These are phyloP conservation scores for Boletus sp. DNA, from an alignment of 768 basidiomycete species.

Conservation along the genomic window DNA sequence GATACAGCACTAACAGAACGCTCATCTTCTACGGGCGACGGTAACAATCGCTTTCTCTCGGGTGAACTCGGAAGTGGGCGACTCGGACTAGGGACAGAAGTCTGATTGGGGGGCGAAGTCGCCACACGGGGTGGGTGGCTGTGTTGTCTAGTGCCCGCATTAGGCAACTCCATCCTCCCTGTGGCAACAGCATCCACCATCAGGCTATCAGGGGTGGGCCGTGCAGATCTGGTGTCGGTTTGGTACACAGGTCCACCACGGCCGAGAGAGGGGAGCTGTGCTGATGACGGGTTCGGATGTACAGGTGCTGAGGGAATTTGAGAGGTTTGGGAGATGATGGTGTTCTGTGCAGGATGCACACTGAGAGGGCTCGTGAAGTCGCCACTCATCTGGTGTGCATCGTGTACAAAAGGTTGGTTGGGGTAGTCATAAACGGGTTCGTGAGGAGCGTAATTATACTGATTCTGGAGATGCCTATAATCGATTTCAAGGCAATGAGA, in stretches of 20 bases:
- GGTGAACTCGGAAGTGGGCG: slow-evolving; percentile 17
- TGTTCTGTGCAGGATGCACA: not conserved
- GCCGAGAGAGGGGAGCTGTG: not conserved
- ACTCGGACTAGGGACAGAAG: slow-evolving; percentile 8
- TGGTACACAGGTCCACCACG: not conserved
- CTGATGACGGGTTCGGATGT: not conserved
- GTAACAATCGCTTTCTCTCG: slow-evolving; percentile 14
- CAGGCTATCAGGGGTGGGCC: not conserved
- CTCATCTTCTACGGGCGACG: slow-evolving; percentile 8
- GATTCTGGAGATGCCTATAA: not conserved
- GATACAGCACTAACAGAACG: slow-evolving; percentile 11
- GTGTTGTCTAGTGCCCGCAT: slow-evolving; percentile 1
- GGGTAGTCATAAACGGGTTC: not conserved
- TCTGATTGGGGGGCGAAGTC: slow-evolving; percentile 4
- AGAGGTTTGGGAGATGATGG: not conserved
- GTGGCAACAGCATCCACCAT: slow-evolving; percentile 5
- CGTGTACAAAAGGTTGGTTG: not conserved
- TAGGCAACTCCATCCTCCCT: not conserved
- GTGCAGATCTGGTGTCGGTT: not conserved
- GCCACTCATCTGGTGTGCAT: not conserved
- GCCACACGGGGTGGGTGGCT: slow-evolving; percentile 24
- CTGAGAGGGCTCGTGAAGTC: not conserved
- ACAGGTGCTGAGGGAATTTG: not conserved
- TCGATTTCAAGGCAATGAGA: not conserved
- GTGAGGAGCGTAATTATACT: not conserved